phyloP scores from a whole-genome alignment of 75 land plant species.

The Pinus tabuliformis region DNA sequence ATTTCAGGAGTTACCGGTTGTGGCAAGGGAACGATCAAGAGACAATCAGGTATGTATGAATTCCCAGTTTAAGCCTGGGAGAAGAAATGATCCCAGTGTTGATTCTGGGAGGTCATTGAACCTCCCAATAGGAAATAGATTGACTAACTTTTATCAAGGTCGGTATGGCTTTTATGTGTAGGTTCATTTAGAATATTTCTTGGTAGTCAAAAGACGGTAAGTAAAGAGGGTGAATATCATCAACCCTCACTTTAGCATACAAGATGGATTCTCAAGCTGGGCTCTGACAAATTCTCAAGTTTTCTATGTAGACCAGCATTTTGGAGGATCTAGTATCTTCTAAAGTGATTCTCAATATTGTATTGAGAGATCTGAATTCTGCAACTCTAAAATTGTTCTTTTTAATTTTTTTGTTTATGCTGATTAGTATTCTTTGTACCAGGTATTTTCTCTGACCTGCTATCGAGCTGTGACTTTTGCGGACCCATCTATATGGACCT shows the following conservation, averaged over 20 bases:
- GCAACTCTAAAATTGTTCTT: not conserved
- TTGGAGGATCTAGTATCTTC: not conserved
- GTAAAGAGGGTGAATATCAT: not conserved
- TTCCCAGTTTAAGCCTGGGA: not conserved
- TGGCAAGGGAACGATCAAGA: slow-evolving; percentile 29
- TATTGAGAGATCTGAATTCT: not conserved
- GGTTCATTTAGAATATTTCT: slow-evolving; percentile 13
- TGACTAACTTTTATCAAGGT: slow-evolving; percentile 4
- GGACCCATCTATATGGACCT: slow-evolving; percentile 49
- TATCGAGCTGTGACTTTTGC: slow-evolving; percentile 66
- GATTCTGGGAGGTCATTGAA: slow-evolving; percentile 2
- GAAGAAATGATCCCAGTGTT: not conserved
- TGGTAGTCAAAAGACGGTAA: slow-evolving; percentile 10
- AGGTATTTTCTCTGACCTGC: slow-evolving; percentile 96
- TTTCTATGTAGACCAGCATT: not conserved
- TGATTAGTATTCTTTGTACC: slow-evolving; percentile 53
- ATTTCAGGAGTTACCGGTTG: slow-evolving; percentile 77
- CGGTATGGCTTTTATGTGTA: slow-evolving; percentile 4
- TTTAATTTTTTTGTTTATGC: slow-evolving; percentile 19
- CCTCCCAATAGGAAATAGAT: not conserved
- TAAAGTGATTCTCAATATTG: not conserved
- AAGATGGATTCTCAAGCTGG: not conserved
- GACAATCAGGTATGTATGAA: slow-evolving; percentile 42
- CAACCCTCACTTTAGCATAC: not conserved
- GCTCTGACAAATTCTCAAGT: not conserved